phyloP scores from a whole-genome alignment of 331 rosid genomes.

The Pyrus hybrid region DNA sequence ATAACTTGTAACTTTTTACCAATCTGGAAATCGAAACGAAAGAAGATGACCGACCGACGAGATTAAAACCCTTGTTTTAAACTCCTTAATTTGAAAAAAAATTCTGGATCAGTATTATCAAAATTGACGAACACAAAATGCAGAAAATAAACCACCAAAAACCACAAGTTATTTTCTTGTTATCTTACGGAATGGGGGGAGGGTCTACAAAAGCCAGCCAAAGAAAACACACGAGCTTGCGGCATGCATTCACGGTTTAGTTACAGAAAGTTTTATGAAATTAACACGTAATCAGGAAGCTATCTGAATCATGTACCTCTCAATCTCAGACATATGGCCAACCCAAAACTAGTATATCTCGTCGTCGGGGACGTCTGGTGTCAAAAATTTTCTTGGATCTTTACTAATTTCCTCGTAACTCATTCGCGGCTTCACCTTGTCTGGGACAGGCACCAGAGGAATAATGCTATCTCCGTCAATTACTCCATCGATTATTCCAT shows the following conservation, averaged over 20 bases:
- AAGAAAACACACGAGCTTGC: too few species aligned
- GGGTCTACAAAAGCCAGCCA: too few species aligned
- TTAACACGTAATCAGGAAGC: constrained; percentile 3
- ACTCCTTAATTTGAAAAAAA: too few species aligned
- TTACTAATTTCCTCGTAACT: constrained; percentile 46
- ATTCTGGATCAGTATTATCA: too few species aligned
- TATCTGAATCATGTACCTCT: constrained; percentile 1
- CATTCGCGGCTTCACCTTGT: constrained; percentile 42
- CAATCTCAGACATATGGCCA: background rate
- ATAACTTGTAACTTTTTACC: too few species aligned
- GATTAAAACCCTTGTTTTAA: too few species aligned
- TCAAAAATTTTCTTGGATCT: constrained; percentile 60
- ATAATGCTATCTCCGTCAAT: constrained; percentile 70
- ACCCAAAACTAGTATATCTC: constrained; percentile 56
- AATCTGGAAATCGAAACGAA: too few species aligned
- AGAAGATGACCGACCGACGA: too few species aligned
- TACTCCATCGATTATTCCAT: constrained; percentile 86
- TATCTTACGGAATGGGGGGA: background rate
- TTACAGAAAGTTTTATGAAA: background rate
- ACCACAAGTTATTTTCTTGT: background rate
- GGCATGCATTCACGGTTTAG: background rate
- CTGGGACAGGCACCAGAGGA: constrained; percentile 78
- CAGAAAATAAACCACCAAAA: background rate
- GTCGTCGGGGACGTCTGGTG: constrained; percentile 74
- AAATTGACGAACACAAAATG: too few species aligned